phyloP scores from a whole-genome alignment of 495 filamentous ascomycete genomes.

The Opeltia flavorubescens region DNA sequence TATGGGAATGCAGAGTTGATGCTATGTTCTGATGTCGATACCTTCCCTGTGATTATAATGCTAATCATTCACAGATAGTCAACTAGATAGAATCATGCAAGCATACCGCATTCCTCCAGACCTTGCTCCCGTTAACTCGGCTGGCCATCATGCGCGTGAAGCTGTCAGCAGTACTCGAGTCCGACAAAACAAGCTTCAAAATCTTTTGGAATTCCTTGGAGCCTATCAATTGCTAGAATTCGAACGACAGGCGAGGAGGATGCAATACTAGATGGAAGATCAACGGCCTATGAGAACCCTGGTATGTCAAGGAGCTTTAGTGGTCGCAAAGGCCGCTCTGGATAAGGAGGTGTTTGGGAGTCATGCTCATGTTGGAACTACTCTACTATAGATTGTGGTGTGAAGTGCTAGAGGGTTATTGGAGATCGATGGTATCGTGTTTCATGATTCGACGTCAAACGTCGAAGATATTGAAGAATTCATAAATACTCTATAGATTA shows the following conservation, averaged over 20 bases:
- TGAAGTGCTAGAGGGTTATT: not conserved
- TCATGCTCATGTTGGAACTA: too few relatives aligned
- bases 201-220: slow-evolving; percentile 3
- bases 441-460: too few relatives aligned
- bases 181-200: not conserved
- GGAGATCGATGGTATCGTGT: too few relatives aligned
- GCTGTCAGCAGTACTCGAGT: not conserved
- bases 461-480: too few relatives aligned
- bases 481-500: too few relatives aligned
- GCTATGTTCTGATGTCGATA: too few relatives aligned
- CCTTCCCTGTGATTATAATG: not conserved
- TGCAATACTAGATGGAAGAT: not conserved
- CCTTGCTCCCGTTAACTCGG: not conserved
- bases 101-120: slow-evolving; percentile 3
- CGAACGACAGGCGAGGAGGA: not conserved
- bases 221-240: slow-evolving; percentile 4
- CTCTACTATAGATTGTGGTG: not conserved
- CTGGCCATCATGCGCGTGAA: not conserved
- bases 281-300: not conserved
- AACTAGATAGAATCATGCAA: slow-evolving; percentile 9
- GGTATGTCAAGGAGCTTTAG: too few relatives aligned
- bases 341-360: too few relatives aligned
- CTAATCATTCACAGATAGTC: slow-evolving; percentile 1
- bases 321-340: not conserved
- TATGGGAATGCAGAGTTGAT: too few relatives aligned